These are phyloP conservation scores for Malassezia obtusa DNA, from an alignment of 1,284 basidiomycete genomes.

Conservation along the genomic window DNA sequence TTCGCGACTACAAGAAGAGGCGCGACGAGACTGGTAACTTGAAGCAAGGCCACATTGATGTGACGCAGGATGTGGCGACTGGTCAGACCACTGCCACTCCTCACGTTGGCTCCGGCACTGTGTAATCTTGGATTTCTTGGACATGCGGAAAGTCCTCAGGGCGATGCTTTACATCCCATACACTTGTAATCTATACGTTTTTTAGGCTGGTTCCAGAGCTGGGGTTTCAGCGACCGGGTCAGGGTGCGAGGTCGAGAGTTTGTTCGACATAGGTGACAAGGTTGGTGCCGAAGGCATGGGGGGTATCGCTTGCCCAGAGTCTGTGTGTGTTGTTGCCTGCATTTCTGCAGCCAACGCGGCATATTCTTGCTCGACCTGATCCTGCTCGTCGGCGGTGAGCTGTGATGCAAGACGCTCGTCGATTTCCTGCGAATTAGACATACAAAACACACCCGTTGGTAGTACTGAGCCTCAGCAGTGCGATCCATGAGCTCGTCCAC, in stretches of 20 bases:
- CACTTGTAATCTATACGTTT: too few species aligned
- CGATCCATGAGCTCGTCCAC: slow-evolving; percentile 89
- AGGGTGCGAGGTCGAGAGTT: too few species aligned
- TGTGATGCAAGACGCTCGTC: slow-evolving; percentile 72
- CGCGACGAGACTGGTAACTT: slow-evolving; percentile 35
- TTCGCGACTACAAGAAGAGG: slow-evolving; percentile 41
- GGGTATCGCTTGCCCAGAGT: neutral
- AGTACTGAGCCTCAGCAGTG: slow-evolving; percentile 80
- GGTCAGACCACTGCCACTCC: slow-evolving; percentile 61
- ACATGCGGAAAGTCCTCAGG: neutral
- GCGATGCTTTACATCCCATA: too few species aligned
- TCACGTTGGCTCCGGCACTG: slow-evolving; percentile 52
- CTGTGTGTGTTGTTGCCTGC: neutral
- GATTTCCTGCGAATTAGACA: slow-evolving; percentile 61
- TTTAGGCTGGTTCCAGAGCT: neutral
- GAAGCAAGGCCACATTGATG: slow-evolving; percentile 61
- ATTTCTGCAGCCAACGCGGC: neutral
- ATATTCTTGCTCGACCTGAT: slow-evolving; percentile 71
- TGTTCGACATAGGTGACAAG: too few species aligned
- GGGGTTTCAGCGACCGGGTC: neutral
- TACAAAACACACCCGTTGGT: slow-evolving; percentile 60
- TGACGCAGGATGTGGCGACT: slow-evolving; percentile 60
- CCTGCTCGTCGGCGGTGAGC: slow-evolving; percentile 81
- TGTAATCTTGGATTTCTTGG: slow-evolving; percentile 14
- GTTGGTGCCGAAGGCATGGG: neutral